These are phyloP conservation scores for Steccherinum ochraceum DNA, from an alignment of 768 basidiomycete species.

Conservation along the genomic window DNA sequence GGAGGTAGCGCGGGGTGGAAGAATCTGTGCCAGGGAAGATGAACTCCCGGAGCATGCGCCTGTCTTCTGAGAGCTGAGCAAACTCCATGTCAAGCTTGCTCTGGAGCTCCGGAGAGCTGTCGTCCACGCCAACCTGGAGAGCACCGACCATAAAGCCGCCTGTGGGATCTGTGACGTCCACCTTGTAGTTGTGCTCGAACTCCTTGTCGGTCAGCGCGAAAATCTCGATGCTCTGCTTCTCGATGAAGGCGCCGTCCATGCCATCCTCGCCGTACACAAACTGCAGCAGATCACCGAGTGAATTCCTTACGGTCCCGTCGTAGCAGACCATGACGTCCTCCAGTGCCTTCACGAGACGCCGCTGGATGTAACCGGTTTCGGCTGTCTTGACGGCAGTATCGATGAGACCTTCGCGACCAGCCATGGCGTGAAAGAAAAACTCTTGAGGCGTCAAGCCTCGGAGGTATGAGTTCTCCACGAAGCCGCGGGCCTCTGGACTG, in stretches of 20 bases:
- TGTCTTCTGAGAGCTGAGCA: slow-evolving; percentile 59
- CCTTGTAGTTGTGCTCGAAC: slow-evolving; percentile 91
- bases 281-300: slow-evolving; percentile 91
- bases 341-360: slow-evolving; percentile 94
- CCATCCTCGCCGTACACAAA: slow-evolving; percentile 98
- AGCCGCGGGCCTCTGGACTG: slow-evolving; percentile 95
- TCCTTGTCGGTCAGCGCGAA: slow-evolving; percentile 75
- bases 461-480: slow-evolving; percentile 98
- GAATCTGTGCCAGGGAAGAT: slow-evolving; percentile 77
- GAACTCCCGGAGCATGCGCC: slow-evolving; percentile 71
- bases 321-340: slow-evolving; percentile 98
- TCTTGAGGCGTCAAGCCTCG: slow-evolving; percentile 96
- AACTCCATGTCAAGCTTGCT: slow-evolving; percentile 78
- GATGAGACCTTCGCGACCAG: slow-evolving; percentile 97
- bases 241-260: slow-evolving; percentile 97
- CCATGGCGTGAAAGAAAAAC: slow-evolving; percentile 99
- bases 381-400: slow-evolving; percentile 99
- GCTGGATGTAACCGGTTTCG: slow-evolving; percentile 98
- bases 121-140: slow-evolving; percentile 84
- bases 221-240: slow-evolving; percentile 90
- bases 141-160: slow-evolving; percentile 77
- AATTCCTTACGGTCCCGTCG: slow-evolving; percentile 97
- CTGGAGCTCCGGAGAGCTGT: slow-evolving; percentile 79
- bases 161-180: slow-evolving; percentile 82
- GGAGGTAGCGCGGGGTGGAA: slow-evolving; percentile 74